phyloP scores from a whole-genome alignment of 2,329 filamentous ascomycete genomes.

The Fusarium continuum region DNA sequence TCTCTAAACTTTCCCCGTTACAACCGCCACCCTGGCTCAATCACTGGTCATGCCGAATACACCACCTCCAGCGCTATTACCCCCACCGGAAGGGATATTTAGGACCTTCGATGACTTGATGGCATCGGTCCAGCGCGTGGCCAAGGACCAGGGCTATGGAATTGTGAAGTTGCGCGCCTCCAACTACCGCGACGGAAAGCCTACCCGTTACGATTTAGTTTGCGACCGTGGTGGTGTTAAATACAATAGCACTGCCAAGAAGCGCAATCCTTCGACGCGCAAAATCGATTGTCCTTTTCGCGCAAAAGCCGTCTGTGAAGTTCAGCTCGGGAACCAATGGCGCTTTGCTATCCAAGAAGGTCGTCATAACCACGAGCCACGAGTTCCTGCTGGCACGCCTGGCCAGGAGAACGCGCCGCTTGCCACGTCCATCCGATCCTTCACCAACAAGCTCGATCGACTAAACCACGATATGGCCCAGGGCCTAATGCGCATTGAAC shows the following conservation, averaged over 20 bases:
- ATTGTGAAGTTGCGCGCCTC: constrained; percentile 70
- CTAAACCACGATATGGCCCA: constrained; percentile 65
- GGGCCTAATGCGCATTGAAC: constrained; percentile 61
- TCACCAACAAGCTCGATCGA: constrained; percentile 68
- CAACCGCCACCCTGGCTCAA: constrained; percentile 48
- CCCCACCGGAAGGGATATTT: constrained; percentile 69
- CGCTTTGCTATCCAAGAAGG: constrained; percentile 69
- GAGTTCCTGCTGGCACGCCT: constrained; percentile 61
- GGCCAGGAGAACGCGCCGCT: constrained; percentile 67
- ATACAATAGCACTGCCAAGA: constrained; percentile 72
- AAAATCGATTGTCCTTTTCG: constrained; percentile 72
- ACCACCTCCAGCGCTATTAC: constrained; percentile 58
- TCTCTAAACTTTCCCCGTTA: constrained; percentile 41
- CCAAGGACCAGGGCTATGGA: constrained; percentile 70
- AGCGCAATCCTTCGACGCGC: constrained; percentile 69
- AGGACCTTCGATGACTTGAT: constrained; percentile 68
- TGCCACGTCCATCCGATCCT: constrained; percentile 65
- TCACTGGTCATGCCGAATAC: constrained; percentile 57
- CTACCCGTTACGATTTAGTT: constrained; percentile 69
- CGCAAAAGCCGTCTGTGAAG: constrained; percentile 71
- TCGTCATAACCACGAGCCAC: constrained; percentile 70
- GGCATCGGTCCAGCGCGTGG: constrained; percentile 65
- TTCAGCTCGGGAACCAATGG: constrained; percentile 70
- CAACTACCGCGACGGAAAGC: constrained; percentile 70
- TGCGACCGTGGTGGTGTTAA: constrained; percentile 72